Evolutionary conservation across 2,329 filamentous ascomycete genomes (phyloP).

Genomic region (Cercospora sojina): DNA sequence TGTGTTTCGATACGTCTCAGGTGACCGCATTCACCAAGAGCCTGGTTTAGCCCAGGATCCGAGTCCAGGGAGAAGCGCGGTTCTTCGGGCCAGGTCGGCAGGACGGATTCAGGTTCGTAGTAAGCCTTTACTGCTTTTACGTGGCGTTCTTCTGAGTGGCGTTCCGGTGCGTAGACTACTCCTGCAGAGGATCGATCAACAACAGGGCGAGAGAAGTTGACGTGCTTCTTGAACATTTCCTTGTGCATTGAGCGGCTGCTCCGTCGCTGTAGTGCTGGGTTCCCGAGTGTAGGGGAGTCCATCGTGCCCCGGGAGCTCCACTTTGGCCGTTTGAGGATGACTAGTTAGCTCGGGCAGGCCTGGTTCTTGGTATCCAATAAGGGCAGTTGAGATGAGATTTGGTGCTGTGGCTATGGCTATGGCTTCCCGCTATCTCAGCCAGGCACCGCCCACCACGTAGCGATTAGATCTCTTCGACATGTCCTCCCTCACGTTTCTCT

Average conservation of each 20-base stretch:
- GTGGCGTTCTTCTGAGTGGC: neutral
- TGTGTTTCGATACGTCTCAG: neutral
- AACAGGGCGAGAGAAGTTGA: conserved; percentile 17
- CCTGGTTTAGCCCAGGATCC: conserved; percentile 7
- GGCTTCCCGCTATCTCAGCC: neutral
- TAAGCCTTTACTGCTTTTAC: conserved; percentile 14
- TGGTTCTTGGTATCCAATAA: neutral
- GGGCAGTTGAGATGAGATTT: neutral
- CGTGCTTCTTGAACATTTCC: neutral
- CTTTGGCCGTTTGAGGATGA: neutral
- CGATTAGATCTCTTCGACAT: neutral
- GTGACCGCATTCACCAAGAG: neutral
- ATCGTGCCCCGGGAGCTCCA: neutral
- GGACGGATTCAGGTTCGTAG: conserved; percentile 6
- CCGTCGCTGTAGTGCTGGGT: neutral
- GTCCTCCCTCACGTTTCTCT: neutral
- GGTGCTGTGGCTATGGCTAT: neutral
- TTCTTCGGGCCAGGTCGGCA: conserved; percentile 15
- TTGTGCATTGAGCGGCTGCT: neutral
- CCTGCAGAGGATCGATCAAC: neutral
- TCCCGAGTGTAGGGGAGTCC: conserved; percentile 4
- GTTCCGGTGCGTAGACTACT: neutral
- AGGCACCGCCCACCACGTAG: neutral
- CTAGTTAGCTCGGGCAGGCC: neutral
- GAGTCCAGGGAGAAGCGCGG: conserved; percentile 21